Conservation (phyloP, 768 basidiomycete genomes). For the Termitomyces eurrhizus region DNA sequence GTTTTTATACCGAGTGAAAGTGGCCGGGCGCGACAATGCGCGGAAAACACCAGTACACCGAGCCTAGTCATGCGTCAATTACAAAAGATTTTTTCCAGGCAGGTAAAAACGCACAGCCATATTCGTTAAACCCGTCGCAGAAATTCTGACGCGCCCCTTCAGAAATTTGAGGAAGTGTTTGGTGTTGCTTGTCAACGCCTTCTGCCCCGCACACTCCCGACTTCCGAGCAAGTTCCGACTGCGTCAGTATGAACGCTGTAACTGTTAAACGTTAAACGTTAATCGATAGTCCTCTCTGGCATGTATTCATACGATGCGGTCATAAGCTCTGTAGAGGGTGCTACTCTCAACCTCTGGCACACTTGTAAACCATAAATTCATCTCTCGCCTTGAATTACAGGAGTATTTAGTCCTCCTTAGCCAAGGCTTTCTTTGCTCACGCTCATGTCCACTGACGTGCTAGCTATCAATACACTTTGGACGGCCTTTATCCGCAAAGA, state of each 20-base stretch:
- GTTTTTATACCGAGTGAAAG: conserved; percentile 31
- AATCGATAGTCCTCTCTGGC: too few species aligned
- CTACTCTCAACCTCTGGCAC: not conserved
- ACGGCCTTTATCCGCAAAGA: not conserved
- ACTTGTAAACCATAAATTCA: not conserved
- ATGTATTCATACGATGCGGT: not conserved
- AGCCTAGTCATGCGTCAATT: conserved; percentile 28
- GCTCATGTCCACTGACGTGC: not conserved
- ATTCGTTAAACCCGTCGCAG: conserved; percentile 16
- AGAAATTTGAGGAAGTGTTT: conserved; percentile 36
- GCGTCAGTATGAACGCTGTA: not conserved
- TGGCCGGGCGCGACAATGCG: conserved; percentile 36
- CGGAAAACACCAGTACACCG: conserved; percentile 41
- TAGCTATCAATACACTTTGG: not conserved
- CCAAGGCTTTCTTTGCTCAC: too few species aligned
- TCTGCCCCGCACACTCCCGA: conserved; percentile 9
- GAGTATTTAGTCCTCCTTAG: not conserved
- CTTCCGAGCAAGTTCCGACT: not conserved
- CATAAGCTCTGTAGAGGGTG: not conserved
- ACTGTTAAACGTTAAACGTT: not conserved
- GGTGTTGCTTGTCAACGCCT: conserved; percentile 24
- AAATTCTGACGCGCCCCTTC: conserved; percentile 17
- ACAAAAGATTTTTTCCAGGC: not conserved
- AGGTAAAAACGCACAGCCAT: conserved; percentile 38
- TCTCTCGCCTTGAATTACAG: not conserved